phyloP scores from a whole-genome alignment of 2,329 filamentous ascomycete genomes.

The Simplicillium aogashimaense region DNA sequence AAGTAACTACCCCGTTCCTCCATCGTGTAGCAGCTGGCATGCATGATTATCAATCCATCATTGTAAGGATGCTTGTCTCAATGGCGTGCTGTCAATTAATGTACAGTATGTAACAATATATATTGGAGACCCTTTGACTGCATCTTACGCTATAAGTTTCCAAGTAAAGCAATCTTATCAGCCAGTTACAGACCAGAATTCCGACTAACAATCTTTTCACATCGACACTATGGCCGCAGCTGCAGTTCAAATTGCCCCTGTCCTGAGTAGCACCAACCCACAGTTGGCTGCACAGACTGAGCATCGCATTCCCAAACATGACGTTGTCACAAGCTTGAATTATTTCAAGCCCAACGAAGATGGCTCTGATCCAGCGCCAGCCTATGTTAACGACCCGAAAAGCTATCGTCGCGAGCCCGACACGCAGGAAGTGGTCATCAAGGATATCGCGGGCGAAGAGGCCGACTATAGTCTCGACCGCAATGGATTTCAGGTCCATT shows the following conservation, averaged over 20 bases:
- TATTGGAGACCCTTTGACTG: not conserved
- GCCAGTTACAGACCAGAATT: not conserved
- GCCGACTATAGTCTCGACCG: conserved; percentile 24
- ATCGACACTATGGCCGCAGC: conserved; percentile 12
- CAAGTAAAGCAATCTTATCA: no score
- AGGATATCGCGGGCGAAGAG: conserved; percentile 25
- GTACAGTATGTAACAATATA: conserved; percentile 1
- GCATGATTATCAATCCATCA: conserved; percentile 14
- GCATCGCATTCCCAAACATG: conserved; percentile 8
- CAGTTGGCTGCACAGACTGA: conserved; percentile 5
- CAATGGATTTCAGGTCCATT: conserved; percentile 25
- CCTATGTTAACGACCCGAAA: conserved; percentile 22
- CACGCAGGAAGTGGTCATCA: conserved; percentile 18
- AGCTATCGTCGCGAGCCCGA: conserved; percentile 20
- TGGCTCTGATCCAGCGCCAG: conserved; percentile 25
- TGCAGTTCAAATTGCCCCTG: conserved; percentile 10
- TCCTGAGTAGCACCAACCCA: not conserved
- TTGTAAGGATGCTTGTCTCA: conserved; percentile 4
- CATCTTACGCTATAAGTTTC: not conserved
- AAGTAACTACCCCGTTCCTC: not conserved
- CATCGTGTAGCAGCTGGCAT: not conserved
- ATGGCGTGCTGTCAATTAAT: conserved; percentile 15
- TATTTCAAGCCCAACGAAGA: conserved; percentile 30
- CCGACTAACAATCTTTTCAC: conserved; percentile 1
- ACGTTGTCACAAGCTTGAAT: conserved; percentile 25